A percentile compares a stretch with the other conserved stretches of the same genome.
Evolutionary conservation across 2,329 filamentous ascomycete species (phyloP).

Genomic region (Coleophoma crateriformis): DNA sequence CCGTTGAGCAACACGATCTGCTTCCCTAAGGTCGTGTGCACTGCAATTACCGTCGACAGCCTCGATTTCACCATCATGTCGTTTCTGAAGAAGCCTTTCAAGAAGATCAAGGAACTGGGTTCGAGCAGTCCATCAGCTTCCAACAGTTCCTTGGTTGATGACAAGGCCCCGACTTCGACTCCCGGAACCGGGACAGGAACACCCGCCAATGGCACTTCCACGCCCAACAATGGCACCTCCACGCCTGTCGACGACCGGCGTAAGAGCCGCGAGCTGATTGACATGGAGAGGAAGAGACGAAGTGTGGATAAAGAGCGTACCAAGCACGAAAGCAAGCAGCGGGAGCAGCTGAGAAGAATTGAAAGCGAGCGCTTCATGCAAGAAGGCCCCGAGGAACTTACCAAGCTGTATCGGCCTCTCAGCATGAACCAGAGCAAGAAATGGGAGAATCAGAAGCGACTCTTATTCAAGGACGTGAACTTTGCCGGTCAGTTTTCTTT

Average conservation of each 20-base stretch:
- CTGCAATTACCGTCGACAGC: background rate
- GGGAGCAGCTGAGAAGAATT: conserved; percentile 20
- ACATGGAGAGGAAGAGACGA: conserved; percentile 11
- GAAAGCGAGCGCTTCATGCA: conserved; percentile 22
- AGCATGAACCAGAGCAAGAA: conserved; percentile 28
- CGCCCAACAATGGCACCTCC: background rate
- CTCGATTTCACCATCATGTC: conserved; percentile 14
- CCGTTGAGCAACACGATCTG: background rate
- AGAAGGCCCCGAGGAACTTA: conserved; percentile 21
- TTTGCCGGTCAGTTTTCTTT: conserved; percentile 15
- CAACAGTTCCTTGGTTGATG: background rate
- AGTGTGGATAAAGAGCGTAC: conserved; percentile 20
- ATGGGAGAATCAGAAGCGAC: conserved; percentile 20
- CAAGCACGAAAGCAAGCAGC: conserved; percentile 20
- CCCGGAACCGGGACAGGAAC: background rate
- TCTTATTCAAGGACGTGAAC: conserved; percentile 25
- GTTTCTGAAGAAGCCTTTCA: conserved; percentile 22
- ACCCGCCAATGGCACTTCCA: conserved; percentile 4
- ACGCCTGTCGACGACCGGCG: conserved; percentile 6
- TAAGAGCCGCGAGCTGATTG: conserved; percentile 17
- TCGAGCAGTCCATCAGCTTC: conserved; percentile 2
- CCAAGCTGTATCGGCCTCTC: conserved; percentile 23
- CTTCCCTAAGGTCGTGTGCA: background rate
- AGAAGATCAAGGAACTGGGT: conserved; percentile 15
- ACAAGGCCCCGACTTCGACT: background rate